Evolutionary conservation across 164 flowering plant species (phyloP), one percentile per base, ranked within the genome.

Genomic region (Vitis riparia): DNA sequence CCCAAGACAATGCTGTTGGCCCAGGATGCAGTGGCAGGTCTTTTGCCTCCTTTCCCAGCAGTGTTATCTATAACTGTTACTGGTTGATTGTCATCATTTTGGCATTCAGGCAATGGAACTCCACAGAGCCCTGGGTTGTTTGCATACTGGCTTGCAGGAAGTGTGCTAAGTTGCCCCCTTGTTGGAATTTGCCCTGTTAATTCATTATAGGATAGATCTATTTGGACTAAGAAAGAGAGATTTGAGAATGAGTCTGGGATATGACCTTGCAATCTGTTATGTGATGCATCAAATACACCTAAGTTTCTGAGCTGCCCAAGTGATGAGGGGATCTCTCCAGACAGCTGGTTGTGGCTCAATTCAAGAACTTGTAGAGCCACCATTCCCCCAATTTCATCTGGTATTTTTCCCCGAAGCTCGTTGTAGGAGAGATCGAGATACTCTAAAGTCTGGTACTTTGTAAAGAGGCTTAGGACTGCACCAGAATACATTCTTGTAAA

Each of bases 51-150:
- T 48, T 66, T 76, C 7, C 66, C 63, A 2, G 50, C 75, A 8
- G 71, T 71, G 1, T 49, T 69, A 9, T 19, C 56, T 8, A 78
- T 67, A 17, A 59, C 56, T 15, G 79, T 23, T 0, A 76, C n/a
- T 0, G 82, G 68, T 53, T 75, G 57, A 67, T 55, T 68, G 32
- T 68, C 77, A 8, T 65, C 74, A 23, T 55, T 71, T 62, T 63
- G 71, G 70, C 97, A 94, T 59, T 85, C 87, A 3, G 88, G 86
- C 70, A 94, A 78, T 8, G 98, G 98, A 57, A 92, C 89, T 2
- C 98, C 97, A 56, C 98, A 94, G n/a, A 94, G 89, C 10, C 97
- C 98, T 1, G 97, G 90, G 67, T 94, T 94, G 69, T 91, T 78
- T 5, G 85, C 91, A 66, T 82, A 92, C 72, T 91, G 97, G 56